Base-by-base conservation (phyloP, 768 basidiomycete species). In the Dioszegia hungarica region DNA sequence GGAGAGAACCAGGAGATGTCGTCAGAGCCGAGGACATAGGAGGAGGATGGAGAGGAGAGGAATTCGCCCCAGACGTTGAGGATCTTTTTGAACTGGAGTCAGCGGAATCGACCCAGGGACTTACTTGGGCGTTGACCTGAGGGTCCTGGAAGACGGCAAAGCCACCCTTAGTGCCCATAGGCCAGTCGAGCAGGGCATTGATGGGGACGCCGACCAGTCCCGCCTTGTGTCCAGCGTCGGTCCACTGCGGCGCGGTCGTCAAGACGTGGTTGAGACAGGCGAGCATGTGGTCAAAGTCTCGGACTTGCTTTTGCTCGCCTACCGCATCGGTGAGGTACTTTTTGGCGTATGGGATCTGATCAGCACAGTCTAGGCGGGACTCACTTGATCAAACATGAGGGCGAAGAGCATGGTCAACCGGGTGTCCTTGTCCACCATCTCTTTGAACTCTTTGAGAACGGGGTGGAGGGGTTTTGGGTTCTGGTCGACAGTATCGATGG, bases 1-100 rank as follows among this genome's bases (percentile, higher is more conserved):
- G 62, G 57, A 6, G 79, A 75, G 61, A 85, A 80, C 84, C 84
- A 85, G 0, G 81, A 81, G n/a, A 75, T 69, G 0, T 72, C 61
- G 17, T 64, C 67, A 6, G 60, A 44, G 54, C 62, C 75, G 46
- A 85, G 76, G 19, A 82, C 81, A 15, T 68, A 47, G 39, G 75
- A 65, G 0, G 83, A 84, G 3, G 67, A 77, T 2, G 76, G 69
- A 1, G 80, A 79, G 6, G 66, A 63, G 44, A 85, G 80, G 75
- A 75, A 84, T 10, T 53, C 61, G 10, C 77, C 75, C 83, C 84
- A 86, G 22, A 73, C 75, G 41, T 81, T 72, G 59, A 85, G 78
- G 50, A 85, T 68, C 34, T 78, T 78, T 61, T 81, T 80, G 61
- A 84, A 68, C 67, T 72, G 38, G 19, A 10, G 31, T 29, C 34